These are phyloP conservation scores for Hygrocybe punicea DNA, from an alignment of 768 basidiomycete species.

Conservation along the genomic window DNA sequence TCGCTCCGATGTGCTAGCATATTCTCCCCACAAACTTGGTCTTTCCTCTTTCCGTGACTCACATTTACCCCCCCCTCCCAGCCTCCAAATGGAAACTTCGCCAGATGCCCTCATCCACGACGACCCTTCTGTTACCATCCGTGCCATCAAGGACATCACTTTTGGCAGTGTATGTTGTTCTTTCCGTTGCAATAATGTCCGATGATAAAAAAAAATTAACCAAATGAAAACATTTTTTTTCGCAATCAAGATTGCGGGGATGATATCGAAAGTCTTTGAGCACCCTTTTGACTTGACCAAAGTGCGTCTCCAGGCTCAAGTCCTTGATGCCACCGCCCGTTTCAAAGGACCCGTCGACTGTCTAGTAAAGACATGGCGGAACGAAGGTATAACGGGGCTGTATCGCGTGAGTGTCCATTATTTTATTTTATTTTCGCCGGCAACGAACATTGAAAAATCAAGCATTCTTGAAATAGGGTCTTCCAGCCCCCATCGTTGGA, in stretches of 20 bases:
- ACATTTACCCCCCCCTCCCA: neutral
- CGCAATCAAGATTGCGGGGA: slow-evolving; percentile 63
- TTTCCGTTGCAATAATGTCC: neutral
- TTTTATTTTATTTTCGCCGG: no score
- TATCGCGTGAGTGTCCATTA: slow-evolving; percentile 77
- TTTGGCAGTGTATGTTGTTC: slow-evolving; percentile 45
- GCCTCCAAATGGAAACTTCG: neutral
- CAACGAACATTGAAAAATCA: neutral
- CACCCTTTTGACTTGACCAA: slow-evolving; percentile 93
- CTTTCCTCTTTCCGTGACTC: neutral
- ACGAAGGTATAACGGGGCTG: slow-evolving; percentile 80
- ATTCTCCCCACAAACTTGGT: no score
- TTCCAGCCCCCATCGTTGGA: slow-evolving; percentile 90
- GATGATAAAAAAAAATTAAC: no score
- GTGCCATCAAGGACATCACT: slow-evolving; percentile 44
- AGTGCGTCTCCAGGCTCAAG: slow-evolving; percentile 86
- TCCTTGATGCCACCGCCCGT: slow-evolving; percentile 59
- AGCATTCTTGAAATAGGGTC: slow-evolving; percentile 51
- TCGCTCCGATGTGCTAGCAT: no score
- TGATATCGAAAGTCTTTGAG: slow-evolving; percentile 83
- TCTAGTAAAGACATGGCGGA: slow-evolving; percentile 71
- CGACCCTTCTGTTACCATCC: slow-evolving; percentile 13
- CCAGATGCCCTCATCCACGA: neutral
- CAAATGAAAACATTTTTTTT: no score
- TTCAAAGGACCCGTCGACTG: slow-evolving; percentile 91